phyloP scores from a whole-genome alignment of 306 rosid genomes.

The Dalbergia oliveri region DNA sequence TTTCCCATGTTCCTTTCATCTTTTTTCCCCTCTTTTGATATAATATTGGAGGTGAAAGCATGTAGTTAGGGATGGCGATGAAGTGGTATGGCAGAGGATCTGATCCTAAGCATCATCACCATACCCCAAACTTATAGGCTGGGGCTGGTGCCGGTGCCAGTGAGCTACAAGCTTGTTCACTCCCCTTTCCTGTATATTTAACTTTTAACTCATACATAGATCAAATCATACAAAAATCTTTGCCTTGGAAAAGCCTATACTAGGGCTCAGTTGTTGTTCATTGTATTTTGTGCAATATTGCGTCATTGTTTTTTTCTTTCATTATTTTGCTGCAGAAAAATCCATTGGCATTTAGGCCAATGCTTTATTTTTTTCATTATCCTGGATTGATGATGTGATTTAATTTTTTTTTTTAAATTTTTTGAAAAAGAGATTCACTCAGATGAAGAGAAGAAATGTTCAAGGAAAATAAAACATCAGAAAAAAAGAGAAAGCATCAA shows the following conservation, averaged over 20 bases:
- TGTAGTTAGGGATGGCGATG: not conserved
- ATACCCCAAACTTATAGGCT: not conserved
- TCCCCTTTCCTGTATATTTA: not conserved
- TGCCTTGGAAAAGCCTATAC: not conserved
- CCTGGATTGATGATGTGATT: no score
- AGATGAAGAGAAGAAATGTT: slow-evolving; percentile 8
- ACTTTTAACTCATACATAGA: not conserved
- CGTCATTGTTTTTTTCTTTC: slow-evolving; percentile 20
- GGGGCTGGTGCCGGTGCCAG: not conserved
- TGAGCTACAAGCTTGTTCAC: not conserved
- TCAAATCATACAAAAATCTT: not conserved
- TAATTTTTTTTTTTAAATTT: no score
- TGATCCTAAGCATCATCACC: not conserved
- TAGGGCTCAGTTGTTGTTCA: not conserved
- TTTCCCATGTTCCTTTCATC: not conserved
- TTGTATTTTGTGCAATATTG: not conserved
- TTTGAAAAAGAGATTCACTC: not conserved
- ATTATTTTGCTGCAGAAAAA: not conserved
- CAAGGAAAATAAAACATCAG: not conserved
- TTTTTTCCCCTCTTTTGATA: not conserved
- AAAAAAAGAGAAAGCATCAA: not conserved
- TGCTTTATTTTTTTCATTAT: not conserved
- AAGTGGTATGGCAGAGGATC: not conserved
- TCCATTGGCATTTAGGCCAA: not conserved
- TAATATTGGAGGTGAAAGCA: not conserved